Conservation (phyloP, 2,329 filamentous ascomycete species). For the Aspergillus ochraceoroseus region DNA sequence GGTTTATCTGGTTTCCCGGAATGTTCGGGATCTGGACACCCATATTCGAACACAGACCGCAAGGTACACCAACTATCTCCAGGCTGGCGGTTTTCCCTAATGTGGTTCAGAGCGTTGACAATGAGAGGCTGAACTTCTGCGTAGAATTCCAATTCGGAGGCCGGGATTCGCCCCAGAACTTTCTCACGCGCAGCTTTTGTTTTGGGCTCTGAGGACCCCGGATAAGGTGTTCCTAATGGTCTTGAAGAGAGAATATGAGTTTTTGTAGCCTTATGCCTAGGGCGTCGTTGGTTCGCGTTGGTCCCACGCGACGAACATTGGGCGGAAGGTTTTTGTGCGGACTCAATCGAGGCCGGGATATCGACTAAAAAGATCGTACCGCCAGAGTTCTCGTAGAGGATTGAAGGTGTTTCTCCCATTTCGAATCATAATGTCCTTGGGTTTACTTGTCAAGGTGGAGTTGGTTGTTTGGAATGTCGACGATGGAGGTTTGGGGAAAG, state of each 20-base stretch:
- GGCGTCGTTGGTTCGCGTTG: constrained; percentile 1
- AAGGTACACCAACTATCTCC: constrained; percentile 34
- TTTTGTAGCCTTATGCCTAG: background rate
- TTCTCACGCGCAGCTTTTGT: constrained; percentile 41
- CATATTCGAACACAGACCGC: constrained; percentile 12
- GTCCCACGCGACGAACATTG: constrained; percentile 1
- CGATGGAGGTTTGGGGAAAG: too few relatives aligned
- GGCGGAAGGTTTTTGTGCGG: constrained; percentile 45
- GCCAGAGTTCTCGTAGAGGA: constrained; percentile 50
- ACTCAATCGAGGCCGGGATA: constrained; percentile 54
- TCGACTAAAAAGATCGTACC: constrained; percentile 51
- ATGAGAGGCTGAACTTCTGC: constrained; percentile 33
- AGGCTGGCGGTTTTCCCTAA: constrained; percentile 23
- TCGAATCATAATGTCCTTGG: background rate
- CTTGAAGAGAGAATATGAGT: constrained; percentile 43
- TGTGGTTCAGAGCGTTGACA: constrained; percentile 35
- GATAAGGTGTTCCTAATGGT: constrained; percentile 47
- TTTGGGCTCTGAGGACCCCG: constrained; percentile 49
- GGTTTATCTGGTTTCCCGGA: background rate
- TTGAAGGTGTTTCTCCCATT: constrained; percentile 26
- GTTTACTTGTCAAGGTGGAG: too few relatives aligned
- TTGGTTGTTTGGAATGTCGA: too few relatives aligned
- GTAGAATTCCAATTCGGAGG: constrained; percentile 32
- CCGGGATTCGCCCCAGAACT: constrained; percentile 36
- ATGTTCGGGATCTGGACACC: background rate